phyloP scores from a whole-genome alignment of 495 filamentous ascomycete species.

The Trichocladium antarcticum region DNA sequence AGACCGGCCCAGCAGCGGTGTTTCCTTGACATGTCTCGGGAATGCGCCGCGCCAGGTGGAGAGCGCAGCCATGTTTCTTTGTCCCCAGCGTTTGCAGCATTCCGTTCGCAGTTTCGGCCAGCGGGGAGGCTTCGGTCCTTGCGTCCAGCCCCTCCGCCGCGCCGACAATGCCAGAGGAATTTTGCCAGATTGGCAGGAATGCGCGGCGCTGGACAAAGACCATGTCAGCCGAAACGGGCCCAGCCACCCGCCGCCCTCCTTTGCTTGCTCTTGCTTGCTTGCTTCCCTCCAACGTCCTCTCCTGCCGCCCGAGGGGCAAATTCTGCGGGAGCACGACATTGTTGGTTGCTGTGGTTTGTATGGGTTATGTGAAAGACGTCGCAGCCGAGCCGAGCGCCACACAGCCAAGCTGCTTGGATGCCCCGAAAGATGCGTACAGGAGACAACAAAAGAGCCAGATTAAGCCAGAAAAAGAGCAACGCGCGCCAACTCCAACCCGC shows the following conservation, averaged over 20 bases:
- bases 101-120: conserved; percentile 25
- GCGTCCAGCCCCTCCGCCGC: conserved; percentile 12
- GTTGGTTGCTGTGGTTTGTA: not conserved
- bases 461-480: conserved; percentile 5
- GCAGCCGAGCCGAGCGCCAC: no score
- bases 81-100: conserved; percentile 33
- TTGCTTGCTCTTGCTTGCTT: conserved; percentile 9
- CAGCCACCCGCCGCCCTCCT: no score
- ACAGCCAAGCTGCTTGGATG: no score
- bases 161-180: conserved; percentile 24
- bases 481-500: conserved; percentile 21
- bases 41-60: conserved; percentile 27
- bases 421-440: no score
- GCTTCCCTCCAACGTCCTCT: not conserved
- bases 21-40: conserved; percentile 32
- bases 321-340: not conserved
- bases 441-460: conserved; percentile 1
- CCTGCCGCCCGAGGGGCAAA: not conserved
- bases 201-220: conserved; percentile 27
- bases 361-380: no score
- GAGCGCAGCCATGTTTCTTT: conserved; percentile 4
- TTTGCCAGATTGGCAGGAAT: conserved; percentile 8
- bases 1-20: conserved; percentile 1
- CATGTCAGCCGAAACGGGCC: conserved; percentile 31
- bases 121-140: not conserved